Evolutionary conservation across 371 early-diverging fungal genomes (phyloP).

Genomic region (Mucor mucedo): DNA sequence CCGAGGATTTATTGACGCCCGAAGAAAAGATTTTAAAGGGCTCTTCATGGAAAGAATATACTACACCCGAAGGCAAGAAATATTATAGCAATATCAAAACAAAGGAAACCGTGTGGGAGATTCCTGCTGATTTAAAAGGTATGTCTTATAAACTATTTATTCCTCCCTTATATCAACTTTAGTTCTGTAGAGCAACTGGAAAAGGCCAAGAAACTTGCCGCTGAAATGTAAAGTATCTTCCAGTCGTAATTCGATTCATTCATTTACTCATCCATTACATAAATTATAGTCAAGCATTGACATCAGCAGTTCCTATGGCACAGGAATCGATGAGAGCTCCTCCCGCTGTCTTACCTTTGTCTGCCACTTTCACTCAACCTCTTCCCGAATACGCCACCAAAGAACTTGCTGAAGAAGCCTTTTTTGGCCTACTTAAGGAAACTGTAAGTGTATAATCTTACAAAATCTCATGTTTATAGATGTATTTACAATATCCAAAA

Average conservation of each 20-base stretch:
- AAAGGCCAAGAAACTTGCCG: constrained; percentile 41
- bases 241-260: no score
- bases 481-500: no score
- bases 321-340: neutral
- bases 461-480: no score
- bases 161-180: neutral
- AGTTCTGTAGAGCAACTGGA: constrained; percentile 50
- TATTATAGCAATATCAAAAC: constrained; percentile 89
- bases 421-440: constrained; percentile 72
- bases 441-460: constrained; percentile 58
- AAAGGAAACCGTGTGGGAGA: constrained; percentile 86
- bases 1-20: constrained; percentile 86
- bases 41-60: constrained; percentile 89
- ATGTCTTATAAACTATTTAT: no score
- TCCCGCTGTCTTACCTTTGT: constrained; percentile 1
- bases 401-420: constrained; percentile 88
- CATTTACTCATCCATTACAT: no score
- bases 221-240: constrained; percentile 33
- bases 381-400: constrained; percentile 66
- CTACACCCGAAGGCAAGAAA: constrained; percentile 80
- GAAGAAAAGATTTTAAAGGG: constrained; percentile 77
- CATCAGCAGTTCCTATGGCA: neutral
- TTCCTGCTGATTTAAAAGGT: constrained; percentile 80
- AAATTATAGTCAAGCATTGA: constrained; percentile 1
- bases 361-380: constrained; percentile 21